Evolutionary conservation across 441 rosid species (phyloP), one percentile per base, ranked within the genome.

Genomic region (Adansonia rubrostipa): DNA sequence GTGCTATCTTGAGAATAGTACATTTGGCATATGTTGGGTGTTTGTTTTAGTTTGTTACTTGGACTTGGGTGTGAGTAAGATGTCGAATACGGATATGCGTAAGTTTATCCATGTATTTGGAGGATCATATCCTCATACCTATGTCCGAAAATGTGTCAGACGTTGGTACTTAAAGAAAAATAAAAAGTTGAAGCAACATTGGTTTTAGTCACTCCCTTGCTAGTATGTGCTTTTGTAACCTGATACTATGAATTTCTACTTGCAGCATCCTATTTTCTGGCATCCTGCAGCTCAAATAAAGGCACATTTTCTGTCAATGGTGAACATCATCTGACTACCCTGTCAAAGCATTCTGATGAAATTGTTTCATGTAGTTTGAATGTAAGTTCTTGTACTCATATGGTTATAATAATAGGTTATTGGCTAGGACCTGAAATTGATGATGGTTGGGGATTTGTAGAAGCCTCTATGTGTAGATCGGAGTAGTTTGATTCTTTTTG

Each of bases 391-490:
- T 85, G 85, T 82, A 81, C 78, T 74, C 74, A 14, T 72, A 81
- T 66, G 40, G 80, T 40, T 66, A 78, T 91, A 54, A 78, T 91
- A 54, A 71, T 78, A 76, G 97, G 93, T 76, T 91, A 81, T 81
- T 91, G 97, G 97, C 85, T 87, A 53, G 92, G 92, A 74, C 97
- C 93, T 13, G 93, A 92, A 85, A 77, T 83, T 69, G 93, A 92
- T 50, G 95, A 92, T 82, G 97, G 91, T 71, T 91, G 95, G 86
- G 97, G 93, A 77, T 86, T 78, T 81, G 87, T 91, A 63, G 91
- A 91, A 87, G 93, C 90, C 67, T 89, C 79, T 50, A 61, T 66
- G 17, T 66, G 13, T 91, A 61, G 71, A 84, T 77, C 76, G 20
- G 77, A 75, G 77, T 73, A 75, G 76, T 73, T 89, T n/a, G 85